Evolutionary conservation across 441 rosid genomes (phyloP).

Genomic region (Francoa sonchifolia): DNA sequence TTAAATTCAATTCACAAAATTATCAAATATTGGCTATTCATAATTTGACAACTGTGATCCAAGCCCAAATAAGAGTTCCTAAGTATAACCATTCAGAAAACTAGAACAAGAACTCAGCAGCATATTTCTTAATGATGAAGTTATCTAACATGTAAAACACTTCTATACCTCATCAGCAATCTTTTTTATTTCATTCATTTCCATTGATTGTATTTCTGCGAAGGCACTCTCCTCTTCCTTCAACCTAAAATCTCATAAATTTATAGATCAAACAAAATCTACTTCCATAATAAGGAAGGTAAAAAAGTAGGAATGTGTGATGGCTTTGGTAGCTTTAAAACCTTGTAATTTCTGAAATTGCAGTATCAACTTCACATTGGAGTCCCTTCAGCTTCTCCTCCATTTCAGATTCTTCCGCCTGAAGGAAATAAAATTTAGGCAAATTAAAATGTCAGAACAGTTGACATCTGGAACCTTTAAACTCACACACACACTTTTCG

Average conservation of each 20-base stretch:
- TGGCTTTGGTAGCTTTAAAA: constrained; percentile 12
- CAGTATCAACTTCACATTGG: constrained; percentile 39
- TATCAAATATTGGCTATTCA: no score
- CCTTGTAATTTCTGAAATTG: constrained; percentile 45
- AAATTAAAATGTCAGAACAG: no score
- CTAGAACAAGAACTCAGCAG: no score
- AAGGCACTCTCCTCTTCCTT: constrained; percentile 52
- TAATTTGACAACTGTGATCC: no score
- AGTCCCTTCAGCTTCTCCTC: constrained; percentile 57
- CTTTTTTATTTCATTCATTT: constrained; percentile 33
- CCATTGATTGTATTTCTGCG: constrained; percentile 26
- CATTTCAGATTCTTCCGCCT: constrained; percentile 83
- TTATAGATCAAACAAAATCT: constrained; percentile 8
- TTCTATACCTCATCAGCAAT: constrained; percentile 56
- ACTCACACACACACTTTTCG: no score
- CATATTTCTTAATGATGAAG: background rate
- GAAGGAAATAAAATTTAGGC: no score
- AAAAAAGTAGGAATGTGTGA: constrained; percentile 3
- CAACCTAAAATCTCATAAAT: constrained; percentile 34
- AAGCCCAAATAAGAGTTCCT: no score
- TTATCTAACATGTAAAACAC: constrained; percentile 8
- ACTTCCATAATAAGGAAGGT: constrained; percentile 7
- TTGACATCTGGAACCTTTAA: no score
- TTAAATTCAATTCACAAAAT: no score
- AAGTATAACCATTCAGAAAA: no score